phyloP scores from a whole-genome alignment of 2,329 filamentous ascomycete genomes.

The Penicillium capsulatum region DNA sequence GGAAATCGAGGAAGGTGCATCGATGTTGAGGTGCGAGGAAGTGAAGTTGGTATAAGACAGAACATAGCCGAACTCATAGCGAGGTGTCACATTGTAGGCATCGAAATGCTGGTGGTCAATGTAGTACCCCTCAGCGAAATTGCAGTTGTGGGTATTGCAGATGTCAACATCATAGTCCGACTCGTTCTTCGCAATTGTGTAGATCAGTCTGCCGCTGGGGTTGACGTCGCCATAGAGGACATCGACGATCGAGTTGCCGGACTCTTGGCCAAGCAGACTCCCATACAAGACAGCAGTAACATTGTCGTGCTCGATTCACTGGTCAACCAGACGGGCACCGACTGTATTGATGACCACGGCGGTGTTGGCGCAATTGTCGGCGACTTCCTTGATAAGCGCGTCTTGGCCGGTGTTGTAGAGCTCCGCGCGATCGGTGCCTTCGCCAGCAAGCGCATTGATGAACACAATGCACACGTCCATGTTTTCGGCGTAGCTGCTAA shows the following conservation, averaged over 20 bases:
- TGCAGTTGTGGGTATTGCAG: slow-evolving; percentile 68
- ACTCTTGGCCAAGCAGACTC: slow-evolving; percentile 77
- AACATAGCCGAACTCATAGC: slow-evolving; percentile 57
- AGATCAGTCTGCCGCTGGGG: slow-evolving; percentile 71
- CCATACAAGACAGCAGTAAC: slow-evolving; percentile 81
- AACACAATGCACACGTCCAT: slow-evolving; percentile 65
- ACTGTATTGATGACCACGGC: slow-evolving; percentile 80
- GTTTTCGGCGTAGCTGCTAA: slow-evolving; percentile 16
- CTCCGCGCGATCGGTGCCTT: slow-evolving; percentile 63
- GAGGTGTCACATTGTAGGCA: slow-evolving; percentile 47
- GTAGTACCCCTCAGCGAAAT: slow-evolving; percentile 54
- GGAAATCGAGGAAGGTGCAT: background rate
- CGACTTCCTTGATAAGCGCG: slow-evolving; percentile 82
- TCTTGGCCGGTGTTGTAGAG: slow-evolving; percentile 62
- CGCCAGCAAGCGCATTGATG: slow-evolving; percentile 73
- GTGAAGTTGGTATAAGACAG: slow-evolving; percentile 55
- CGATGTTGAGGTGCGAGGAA: background rate
- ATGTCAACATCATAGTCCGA: slow-evolving; percentile 65
- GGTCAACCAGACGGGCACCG: slow-evolving; percentile 61
- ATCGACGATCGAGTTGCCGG: slow-evolving; percentile 72
- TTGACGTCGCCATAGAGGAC: slow-evolving; percentile 79
- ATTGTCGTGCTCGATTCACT: slow-evolving; percentile 69
- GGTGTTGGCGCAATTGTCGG: slow-evolving; percentile 74
- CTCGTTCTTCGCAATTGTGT: slow-evolving; percentile 69
- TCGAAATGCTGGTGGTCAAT: slow-evolving; percentile 49